Conservation (phyloP, 352 stramenopile genomes). For the Thalassiosira hispida region DNA sequence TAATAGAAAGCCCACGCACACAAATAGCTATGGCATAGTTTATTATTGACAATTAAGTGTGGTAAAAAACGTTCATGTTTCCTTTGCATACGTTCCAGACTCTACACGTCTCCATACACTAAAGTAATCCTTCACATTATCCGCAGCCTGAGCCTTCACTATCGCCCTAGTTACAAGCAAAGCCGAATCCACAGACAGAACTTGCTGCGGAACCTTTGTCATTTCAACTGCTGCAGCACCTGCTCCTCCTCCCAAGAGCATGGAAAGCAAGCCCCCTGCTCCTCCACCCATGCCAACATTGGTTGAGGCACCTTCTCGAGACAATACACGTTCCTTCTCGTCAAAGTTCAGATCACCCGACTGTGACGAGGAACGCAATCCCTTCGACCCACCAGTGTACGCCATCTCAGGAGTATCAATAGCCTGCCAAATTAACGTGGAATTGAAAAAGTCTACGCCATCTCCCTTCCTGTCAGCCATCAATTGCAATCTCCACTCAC, state of each 20-base stretch:
- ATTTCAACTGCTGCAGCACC: constrained; percentile 43
- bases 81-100: constrained; percentile 40
- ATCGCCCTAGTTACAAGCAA: constrained; percentile 70
- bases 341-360: constrained; percentile 65
- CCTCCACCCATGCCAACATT: constrained; percentile 41
- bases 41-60: background rate
- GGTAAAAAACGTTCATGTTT: constrained; percentile 7
- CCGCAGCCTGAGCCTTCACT: constrained; percentile 37
- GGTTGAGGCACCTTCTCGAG: constrained; percentile 34
- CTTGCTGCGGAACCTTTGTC: constrained; percentile 66
- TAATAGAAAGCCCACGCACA: no score
- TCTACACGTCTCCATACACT: constrained; percentile 74
- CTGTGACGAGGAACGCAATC: constrained; percentile 54
- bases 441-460: constrained; percentile 82
- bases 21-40: no score
- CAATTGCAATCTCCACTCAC: constrained; percentile 78
- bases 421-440: constrained; percentile 64
- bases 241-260: constrained; percentile 40
- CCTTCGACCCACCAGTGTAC: constrained; percentile 53
- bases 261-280: constrained; percentile 45
- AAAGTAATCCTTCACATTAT: constrained; percentile 78
- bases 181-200: constrained; percentile 75
- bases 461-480: constrained; percentile 79
- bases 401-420: constrained; percentile 59
- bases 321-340: constrained; percentile 52